Evolutionary conservation across 768 basidiomycete species (phyloP).

Genomic region (Leccinum sublutescens): DNA sequence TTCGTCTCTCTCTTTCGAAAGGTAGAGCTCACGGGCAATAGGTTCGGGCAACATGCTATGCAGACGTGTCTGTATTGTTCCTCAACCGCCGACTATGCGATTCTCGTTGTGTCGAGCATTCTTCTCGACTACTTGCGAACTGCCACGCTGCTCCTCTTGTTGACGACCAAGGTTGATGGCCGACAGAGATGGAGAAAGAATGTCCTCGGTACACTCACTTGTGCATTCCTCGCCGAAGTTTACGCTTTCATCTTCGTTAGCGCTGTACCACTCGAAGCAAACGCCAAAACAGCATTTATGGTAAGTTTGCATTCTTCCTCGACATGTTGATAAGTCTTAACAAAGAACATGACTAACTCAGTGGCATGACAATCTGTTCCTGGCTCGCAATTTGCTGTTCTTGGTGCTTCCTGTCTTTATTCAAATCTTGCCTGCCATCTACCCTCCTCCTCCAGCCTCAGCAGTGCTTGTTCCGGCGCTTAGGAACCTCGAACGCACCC

Average conservation of each 20-base stretch:
- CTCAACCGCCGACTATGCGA: conserved; percentile 55
- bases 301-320: conserved; percentile 24
- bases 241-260: conserved; percentile 52
- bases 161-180: conserved; percentile 42
- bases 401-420: conserved; percentile 53
- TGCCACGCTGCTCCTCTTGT: conserved; percentile 44
- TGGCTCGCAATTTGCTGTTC: conserved; percentile 56
- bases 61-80: conserved; percentile 66
- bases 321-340: conserved; percentile 1
- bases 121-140: conserved; percentile 61
- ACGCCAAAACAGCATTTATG: conserved; percentile 39
- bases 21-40: conserved; percentile 23
- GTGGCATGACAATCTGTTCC: conserved; percentile 66
- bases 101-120: conserved; percentile 54
- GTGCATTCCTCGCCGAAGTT: conserved; percentile 49
- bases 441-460: conserved; percentile 33
- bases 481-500: conserved; percentile 34
- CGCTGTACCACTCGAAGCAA: conserved; percentile 44
- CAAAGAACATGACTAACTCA: conserved; percentile 24
- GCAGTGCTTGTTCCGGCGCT: conserved; percentile 20
- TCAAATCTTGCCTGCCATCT: conserved; percentile 39
- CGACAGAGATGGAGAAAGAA: conserved; percentile 45
- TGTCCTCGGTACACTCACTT: conserved; percentile 47
- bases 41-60: conserved; percentile 68
- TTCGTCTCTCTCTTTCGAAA: neutral